A percentile compares a stretch with the other conserved stretches of the same genome.
These are phyloP conservation scores for Symbiodinium natans DNA, from an alignment of 73 alveolate genomes.

Conservation along the genomic window DNA sequence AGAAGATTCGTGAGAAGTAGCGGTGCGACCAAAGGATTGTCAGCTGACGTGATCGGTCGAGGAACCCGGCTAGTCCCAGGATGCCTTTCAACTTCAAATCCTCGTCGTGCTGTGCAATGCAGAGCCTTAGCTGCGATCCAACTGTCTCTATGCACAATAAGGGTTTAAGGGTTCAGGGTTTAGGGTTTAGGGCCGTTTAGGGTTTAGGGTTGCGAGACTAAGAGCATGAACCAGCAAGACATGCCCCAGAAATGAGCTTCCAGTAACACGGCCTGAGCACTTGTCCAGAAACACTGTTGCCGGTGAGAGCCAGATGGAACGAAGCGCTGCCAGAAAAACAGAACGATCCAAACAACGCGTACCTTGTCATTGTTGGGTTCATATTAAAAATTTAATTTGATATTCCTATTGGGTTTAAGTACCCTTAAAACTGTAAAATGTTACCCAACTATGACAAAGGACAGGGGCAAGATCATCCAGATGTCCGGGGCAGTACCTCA, in stretches of 20 bases:
- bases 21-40: neutral
- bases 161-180: neutral
- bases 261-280: neutral
- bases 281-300: neutral
- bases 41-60: neutral
- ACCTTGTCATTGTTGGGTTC: too few species aligned
- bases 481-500: neutral
- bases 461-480: neutral
- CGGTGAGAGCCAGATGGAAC: neutral
- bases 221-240: too few species aligned
- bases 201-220: neutral
- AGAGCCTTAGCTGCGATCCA: neutral
- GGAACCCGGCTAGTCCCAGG: neutral
- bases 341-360: neutral
- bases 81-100: neutral
- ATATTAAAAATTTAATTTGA: too few species aligned
- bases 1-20: too few species aligned
- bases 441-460: too few species aligned
- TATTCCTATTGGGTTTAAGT: too few species aligned
- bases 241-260: neutral
- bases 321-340: neutral
- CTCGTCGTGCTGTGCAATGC: neutral
- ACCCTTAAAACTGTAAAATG: too few species aligned
- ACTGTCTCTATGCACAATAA: too few species aligned
- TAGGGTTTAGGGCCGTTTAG: neutral